Base-by-base conservation (phyloP, 2,329 filamentous ascomycete genomes). In the Colletotrichum eleusines region DNA sequence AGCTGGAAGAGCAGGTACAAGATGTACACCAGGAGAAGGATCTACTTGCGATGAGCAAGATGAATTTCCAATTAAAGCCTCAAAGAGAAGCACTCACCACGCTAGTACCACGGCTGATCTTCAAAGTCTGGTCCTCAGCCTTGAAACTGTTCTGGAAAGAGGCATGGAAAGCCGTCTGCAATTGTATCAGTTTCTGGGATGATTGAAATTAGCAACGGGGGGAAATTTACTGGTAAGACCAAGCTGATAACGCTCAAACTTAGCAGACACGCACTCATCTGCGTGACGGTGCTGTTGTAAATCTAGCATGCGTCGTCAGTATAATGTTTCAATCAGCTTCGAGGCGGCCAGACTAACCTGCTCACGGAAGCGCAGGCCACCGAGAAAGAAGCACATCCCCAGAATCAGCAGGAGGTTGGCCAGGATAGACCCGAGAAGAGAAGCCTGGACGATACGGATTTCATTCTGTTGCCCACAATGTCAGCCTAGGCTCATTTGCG, bases 221-320 rank as follows among this genome's bases (percentile, higher is more conserved):
- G 40, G 14, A 44, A 18, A 81, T 88, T 75, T 81, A 92, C 91
- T 1, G 95, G 94, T 16, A 98, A 83, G 33, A 97, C 87, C 28
- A 97, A 85, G 84, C 94, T 97, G 81, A 94, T 95, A 72, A 97
- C 95, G 77, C 93, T 95, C 80, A 97, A 81, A 84, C 94, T 97
- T 75, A 98, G 88, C 75, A 98, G 86, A 82, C 94, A 97, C 62
- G 95, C 95, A 79, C 94, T 97, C 94, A 97, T 97, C 80, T 98
- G 94, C 0, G 94, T 97, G 69, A 97, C 94, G 28, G 94, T 97
- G 81, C 91, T 96, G 82, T 97, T 98, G 83, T 97, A 98, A 73
- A 98, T 91, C 89, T 92, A 64, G 33, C 1, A 28, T 35, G 18
- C 14, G 33, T 40, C 14, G 16, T 33, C 50, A 54, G 44, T 42